These are phyloP conservation scores for Syzygium grande DNA, from an alignment of 345 rosid species.

Conservation along the genomic window DNA sequence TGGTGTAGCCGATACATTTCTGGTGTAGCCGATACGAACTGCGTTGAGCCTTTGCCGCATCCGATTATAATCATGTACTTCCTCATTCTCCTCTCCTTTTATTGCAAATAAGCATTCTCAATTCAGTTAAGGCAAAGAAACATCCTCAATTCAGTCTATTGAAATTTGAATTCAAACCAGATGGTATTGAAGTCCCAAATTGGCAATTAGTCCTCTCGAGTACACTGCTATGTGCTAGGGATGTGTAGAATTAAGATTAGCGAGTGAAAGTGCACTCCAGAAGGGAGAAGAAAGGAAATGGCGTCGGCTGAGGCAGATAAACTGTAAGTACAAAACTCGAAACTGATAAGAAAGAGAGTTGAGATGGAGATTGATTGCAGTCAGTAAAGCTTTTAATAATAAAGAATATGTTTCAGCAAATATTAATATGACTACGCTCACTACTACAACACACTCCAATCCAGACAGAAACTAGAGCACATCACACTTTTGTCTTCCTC, in stretches of 20 bases:
- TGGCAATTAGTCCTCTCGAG: not conserved
- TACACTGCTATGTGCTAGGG: not conserved
- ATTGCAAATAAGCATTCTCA: not conserved
- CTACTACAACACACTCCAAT: slow-evolving; percentile 4
- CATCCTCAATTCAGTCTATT: not conserved
- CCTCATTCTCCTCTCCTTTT: not conserved
- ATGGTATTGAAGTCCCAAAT: not conserved
- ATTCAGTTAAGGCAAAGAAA: not conserved
- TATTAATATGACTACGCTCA: not conserved
- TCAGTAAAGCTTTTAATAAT: not conserved
- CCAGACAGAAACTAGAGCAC: slow-evolving; percentile 1
- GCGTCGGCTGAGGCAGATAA: not conserved
- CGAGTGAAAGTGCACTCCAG: not conserved
- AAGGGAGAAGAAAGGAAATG: not conserved
- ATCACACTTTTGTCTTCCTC: not conserved
- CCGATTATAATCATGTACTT: not conserved
- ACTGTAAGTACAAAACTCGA: not conserved
- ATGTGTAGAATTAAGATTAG: not conserved
- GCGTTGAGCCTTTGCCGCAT: not conserved
- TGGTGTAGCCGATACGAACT: not conserved
- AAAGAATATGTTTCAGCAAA: slow-evolving; percentile 2
- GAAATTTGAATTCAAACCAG: not conserved
- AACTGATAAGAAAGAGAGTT: not conserved
- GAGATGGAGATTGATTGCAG: not conserved
- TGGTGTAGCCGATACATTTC: not conserved